These are phyloP conservation scores for Pichia kluyveri DNA, from an alignment of 805 yeast genomes.

Conservation along the genomic window DNA sequence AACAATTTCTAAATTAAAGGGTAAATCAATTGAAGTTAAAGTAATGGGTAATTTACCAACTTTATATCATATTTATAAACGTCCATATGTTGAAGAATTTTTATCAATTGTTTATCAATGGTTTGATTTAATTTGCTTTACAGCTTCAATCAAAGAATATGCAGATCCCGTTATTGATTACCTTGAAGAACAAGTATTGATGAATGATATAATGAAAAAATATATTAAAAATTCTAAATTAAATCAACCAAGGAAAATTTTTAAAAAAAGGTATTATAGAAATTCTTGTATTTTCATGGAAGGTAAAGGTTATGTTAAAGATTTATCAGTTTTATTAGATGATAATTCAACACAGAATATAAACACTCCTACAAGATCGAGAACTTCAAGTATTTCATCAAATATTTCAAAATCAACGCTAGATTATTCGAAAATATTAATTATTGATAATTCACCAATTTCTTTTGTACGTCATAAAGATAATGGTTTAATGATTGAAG, in stretches of 20 bases:
- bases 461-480: conserved; percentile 76
- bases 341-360: not conserved
- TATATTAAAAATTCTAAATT: not conserved
- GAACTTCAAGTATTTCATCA: conserved; percentile 8
- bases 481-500: conserved; percentile 90
- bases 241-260: conserved; percentile 31
- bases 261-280: conserved; percentile 57
- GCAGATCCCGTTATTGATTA: conserved; percentile 96
- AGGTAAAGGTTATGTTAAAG: conserved; percentile 84
- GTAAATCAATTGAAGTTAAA: conserved; percentile 76
- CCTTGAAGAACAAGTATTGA: conserved; percentile 56
- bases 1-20: conserved; percentile 33
- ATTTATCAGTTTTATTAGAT: conserved; percentile 31
- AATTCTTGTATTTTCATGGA: conserved; percentile 66
- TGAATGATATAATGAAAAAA: conserved; percentile 18
- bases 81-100: conserved; percentile 88
- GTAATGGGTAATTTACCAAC: conserved; percentile 58
- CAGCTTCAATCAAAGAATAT: conserved; percentile 90
- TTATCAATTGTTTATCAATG: conserved; percentile 69
- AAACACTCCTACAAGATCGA: conserved; percentile 2
- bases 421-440: conserved; percentile 61
- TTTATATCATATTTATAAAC: conserved; percentile 79
- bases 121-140: conserved; percentile 85
- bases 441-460: conserved; percentile 89
- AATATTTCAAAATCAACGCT: conserved; percentile 15